Base-by-base conservation (phyloP, 2,329 filamentous ascomycete genomes). In the Cladophialophora exuberans region DNA sequence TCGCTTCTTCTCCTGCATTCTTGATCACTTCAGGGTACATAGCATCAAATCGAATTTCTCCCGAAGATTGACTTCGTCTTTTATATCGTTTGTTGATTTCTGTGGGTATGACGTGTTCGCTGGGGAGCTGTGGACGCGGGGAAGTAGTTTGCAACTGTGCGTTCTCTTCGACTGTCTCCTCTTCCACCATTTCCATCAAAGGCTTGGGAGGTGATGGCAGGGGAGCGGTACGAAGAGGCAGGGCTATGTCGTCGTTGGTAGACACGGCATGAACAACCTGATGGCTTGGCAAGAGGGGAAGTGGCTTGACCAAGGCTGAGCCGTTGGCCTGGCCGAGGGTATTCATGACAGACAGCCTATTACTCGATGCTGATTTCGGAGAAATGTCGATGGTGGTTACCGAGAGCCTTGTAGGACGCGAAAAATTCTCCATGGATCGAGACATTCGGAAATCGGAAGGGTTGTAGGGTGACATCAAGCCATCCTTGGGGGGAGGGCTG, bases 341-440 rank as follows among this genome's bases (percentile, higher is more conserved):
- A 28, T 52, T 57, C 51, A 60, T 28, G 15, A 30, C 33, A 50
- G 56, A 52, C 18, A 57, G 38, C 15, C 51, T 50, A 13, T 23
- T 26, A 2, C 46, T 36, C 17, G 15, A 15, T 1, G 46, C 39
- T 17, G 43, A 52, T 9, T 55, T 25, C 15, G 55, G 52, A 45
- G 52, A 54, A 11, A 50, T 33, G 26, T 63, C 61, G 26, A 38
- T 31, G 7, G 52, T 22, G 3, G 44, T 54, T n/a, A 61, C 47
- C 13, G 58, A 61, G 7, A 58, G 17, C 22, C 58, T 56, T 6
- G 57, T 62, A 20, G 59, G 61, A 2, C 60, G 56, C 22, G 79
- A 82, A 64, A 83, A 83, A 63, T 80, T 82, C 54, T 83, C 80
- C 18, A 77, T 70, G 10, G 67, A 69, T 36, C 72, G 72, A 43